phyloP scores from a whole-genome alignment of 148 eudicot species.

The Vaccinium corymbosum region DNA sequence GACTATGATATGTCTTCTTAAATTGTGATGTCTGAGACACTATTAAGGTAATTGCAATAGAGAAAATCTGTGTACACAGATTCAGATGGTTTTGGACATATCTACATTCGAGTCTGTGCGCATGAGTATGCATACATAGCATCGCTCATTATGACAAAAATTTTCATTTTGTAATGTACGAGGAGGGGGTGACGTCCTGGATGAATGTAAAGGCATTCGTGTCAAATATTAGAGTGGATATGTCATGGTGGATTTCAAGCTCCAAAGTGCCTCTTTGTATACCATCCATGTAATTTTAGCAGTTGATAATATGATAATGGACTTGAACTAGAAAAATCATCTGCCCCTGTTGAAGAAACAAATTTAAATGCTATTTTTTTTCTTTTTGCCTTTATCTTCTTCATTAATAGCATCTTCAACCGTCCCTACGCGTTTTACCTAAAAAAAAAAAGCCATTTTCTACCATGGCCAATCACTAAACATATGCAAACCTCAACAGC shows the following conservation, averaged over 20 bases:
- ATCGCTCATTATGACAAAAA: not conserved
- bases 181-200: not conserved
- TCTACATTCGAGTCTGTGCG: not conserved
- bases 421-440: too few species aligned
- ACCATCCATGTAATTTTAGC: not conserved
- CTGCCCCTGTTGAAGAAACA: not conserved
- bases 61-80: not conserved
- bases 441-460: too few species aligned
- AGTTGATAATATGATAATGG: not conserved
- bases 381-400: not conserved
- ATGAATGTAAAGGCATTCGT: not conserved
- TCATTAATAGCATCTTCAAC: not conserved
- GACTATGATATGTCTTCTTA: not conserved
- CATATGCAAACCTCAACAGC: too few species aligned
- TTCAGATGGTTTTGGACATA: not conserved
- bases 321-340: not conserved
- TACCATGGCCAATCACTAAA: too few species aligned
- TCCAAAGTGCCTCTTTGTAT: not conserved
- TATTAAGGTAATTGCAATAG: not conserved
- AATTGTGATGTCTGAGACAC: too few species aligned
- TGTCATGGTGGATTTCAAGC: not conserved
- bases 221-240: not conserved
- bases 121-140: not conserved
- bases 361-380: not conserved
- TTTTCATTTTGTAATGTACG: not conserved